phyloP scores from a whole-genome alignment of 2,329 filamentous ascomycete species.

The Claviceps maximensis region DNA sequence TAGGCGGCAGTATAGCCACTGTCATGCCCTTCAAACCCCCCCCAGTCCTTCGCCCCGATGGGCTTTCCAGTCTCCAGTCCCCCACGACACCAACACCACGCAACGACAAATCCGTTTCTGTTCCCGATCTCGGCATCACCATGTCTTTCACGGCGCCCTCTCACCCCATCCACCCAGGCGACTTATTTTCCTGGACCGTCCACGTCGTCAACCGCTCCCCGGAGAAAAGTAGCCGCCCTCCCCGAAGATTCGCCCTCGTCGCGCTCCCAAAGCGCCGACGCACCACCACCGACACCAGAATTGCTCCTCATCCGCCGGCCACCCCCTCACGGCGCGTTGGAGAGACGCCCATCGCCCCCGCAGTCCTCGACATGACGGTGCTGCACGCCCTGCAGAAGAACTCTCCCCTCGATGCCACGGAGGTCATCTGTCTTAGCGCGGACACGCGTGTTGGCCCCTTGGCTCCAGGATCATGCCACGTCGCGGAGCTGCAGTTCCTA shows the following conservation, averaged over 20 bases:
- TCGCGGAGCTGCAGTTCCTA: constrained; percentile 59
- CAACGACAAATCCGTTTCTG: constrained; percentile 32
- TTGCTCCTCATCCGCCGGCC: constrained; percentile 38
- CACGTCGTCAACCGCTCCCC: constrained; percentile 62
- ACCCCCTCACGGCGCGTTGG: constrained; percentile 25
- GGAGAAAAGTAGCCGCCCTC: constrained; percentile 25
- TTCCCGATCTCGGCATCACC: constrained; percentile 54
- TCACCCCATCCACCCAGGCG: constrained; percentile 43
- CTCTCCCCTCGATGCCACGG: constrained; percentile 47
- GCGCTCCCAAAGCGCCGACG: constrained; percentile 52
- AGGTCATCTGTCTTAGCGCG: constrained; percentile 62
- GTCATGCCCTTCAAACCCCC: constrained; percentile 44
- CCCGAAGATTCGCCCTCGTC: constrained; percentile 57
- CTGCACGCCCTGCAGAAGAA: constrained; percentile 59
- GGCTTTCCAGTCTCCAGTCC: constrained; percentile 25
- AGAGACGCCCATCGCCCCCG: constrained; percentile 41
- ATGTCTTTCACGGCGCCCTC: constrained; percentile 58
- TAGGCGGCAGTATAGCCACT: constrained; percentile 34
- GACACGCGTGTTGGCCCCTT: constrained; percentile 63
- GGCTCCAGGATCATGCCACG: constrained; percentile 58
- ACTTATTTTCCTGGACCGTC: constrained; percentile 58
- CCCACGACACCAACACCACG: constrained; percentile 22
- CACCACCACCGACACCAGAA: constrained; percentile 35
- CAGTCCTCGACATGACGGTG: constrained; percentile 58
- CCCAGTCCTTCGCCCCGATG: constrained; percentile 43